Base-by-base conservation (phyloP, 2,329 filamentous ascomycete genomes). In the Periglandula ipomoeae region DNA sequence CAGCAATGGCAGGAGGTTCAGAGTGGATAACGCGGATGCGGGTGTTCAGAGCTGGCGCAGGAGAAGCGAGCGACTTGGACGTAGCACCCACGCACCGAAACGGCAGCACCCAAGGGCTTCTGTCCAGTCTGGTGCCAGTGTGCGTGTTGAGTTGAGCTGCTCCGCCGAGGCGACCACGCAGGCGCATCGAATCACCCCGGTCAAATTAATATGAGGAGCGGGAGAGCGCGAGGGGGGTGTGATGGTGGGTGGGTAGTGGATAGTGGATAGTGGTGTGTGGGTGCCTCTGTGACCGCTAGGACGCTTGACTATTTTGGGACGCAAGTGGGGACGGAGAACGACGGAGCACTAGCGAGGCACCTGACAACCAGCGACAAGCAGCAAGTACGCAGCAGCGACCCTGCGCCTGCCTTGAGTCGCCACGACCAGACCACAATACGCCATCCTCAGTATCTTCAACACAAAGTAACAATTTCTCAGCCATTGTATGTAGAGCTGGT, bases 1-100 rank as follows among this genome's bases (percentile, higher is more conserved):
- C 20, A 40, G 9, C 8, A 41, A 41, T 35, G 26, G 24, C n/a
- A 23, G 20, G 35, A 48, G 35, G 46, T 48, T 42, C 10, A 41
- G 39, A 48, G 49, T 50, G 49, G 49, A 38, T 48, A 45, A 40
- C n/a, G 34, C 34, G 19, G 42, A 30, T 44, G 47, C 35, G 35
- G 47, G 41, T 39, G 41, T 41, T 26, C 13, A 41, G 15, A 24
- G 22, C 20, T 44, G 40, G 40, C 11, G 34, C 37, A 26, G 39
- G 17, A 24, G 46, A 35, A 37, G 38, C 46, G n/a, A n/a, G n/a
- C n/a, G n/a, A n/a, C n/a, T n/a, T n/a, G n/a, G n/a, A n/a, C n/a
- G n/a, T n/a, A n/a, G n/a, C n/a, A n/a, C n/a, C n/a, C n/a, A n/a
- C n/a, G n/a, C n/a, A n/a, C n/a, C n/a, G n/a, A n/a, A n/a, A n/a